Evolutionary conservation across 129 eudicot species (phyloP).

Genomic region (Cynara cardunculus): DNA sequence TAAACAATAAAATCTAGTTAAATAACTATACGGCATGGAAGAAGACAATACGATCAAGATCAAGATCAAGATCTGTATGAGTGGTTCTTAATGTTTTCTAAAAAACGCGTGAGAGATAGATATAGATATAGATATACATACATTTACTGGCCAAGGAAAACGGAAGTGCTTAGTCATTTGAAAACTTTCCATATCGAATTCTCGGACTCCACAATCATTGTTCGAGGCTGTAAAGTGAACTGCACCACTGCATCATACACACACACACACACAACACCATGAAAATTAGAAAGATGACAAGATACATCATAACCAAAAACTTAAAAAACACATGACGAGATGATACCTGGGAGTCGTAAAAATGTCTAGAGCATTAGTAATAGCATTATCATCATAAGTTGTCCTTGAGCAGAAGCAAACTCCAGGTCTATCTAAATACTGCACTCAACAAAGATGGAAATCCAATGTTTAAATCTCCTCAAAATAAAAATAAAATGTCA

Average conservation of each 20-base stretch:
- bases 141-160: conserved; percentile 91
- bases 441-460: conserved; percentile 22
- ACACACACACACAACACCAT: background rate
- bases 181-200: conserved; percentile 68
- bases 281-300: conserved; percentile 1
- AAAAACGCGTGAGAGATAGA: background rate
- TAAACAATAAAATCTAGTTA: background rate
- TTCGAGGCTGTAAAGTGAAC: conserved; percentile 81
- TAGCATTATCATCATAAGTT: conserved; percentile 79
- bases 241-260: conserved; percentile 65
- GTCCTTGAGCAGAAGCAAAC: conserved; percentile 73
- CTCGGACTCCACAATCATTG: conserved; percentile 82
- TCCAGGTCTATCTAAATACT: conserved; percentile 77
- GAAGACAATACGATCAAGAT: too few relatives aligned
- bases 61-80: too few relatives aligned
- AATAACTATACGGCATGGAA: background rate
- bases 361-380: conserved; percentile 80
- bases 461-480: background rate
- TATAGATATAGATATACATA: conserved; percentile 16
- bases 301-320: background rate
- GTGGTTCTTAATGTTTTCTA: background rate
- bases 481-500: background rate
- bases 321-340: background rate
- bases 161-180: conserved; percentile 58
- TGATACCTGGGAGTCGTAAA: conserved; percentile 57